Evolutionary conservation across 129 eudicot species (phyloP), one percentile per base, ranked within the genome.

Genomic region (Helichrysum umbraculigerum): DNA sequence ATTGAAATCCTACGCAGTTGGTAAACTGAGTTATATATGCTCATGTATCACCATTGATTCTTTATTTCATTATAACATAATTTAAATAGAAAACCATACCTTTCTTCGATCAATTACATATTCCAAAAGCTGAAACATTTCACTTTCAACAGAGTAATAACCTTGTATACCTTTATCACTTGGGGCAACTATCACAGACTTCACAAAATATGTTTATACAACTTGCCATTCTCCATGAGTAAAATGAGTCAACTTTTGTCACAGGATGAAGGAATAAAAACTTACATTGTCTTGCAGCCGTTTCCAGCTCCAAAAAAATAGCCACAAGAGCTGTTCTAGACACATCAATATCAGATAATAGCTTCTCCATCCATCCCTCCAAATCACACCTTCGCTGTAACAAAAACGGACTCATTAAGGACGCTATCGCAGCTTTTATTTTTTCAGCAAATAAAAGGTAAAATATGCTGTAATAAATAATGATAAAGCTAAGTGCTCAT

Each of bases 271-370:
- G 47, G 56, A 30, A 76, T 35, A 76, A 82, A 75, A 81, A 87
- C 96, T 84, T 87, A 88, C 97, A 76, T 66, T 87, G 76, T 82
- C 96, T 90, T 72, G 84, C 98, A 72, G 92, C 96, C 6, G 89
- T 95, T 93, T 93, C 98, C 52, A 93, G 81, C 78, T 93, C 98
- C 54, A 93, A 88, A 77, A 93, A 93, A 76, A 81, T 83, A 33
- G 96, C 98, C 76, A 90, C 92, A 61, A 73, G 79, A 66, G 80
- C 91, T 76, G 89, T 93, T 85, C 96, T 90, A 62, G 98, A 93
- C 59, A 93, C 61, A 51, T 80, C 91, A 52, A 90, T 85, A 77
- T 88, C 92, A 17, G 95, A 83, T 58, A 93, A 80, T 75, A 93
- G 76, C 72, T 88, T 90, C 67, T 75, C 79, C 86, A 90, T 76